Conservation (phyloP, 1,139 yeast species). For the Lodderomyces jiufengensis region DNA sequence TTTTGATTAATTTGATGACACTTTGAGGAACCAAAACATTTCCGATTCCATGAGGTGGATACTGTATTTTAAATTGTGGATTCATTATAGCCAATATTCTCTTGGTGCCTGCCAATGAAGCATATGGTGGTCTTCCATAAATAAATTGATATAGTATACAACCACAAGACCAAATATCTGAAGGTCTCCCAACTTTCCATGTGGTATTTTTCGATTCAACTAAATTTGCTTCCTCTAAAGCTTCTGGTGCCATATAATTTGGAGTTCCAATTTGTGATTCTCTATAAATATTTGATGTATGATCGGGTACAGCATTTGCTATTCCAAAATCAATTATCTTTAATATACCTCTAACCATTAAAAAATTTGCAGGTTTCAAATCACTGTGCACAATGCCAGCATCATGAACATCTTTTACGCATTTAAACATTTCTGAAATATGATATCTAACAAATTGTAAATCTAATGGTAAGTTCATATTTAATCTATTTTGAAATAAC, state of each 20-base stretch:
- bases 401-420: conserved; percentile 84
- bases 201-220: conserved; percentile 34
- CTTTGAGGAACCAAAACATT: conserved; percentile 64
- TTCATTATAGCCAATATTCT: conserved; percentile 82
- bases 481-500: conserved; percentile 60
- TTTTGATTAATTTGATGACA: conserved; percentile 67
- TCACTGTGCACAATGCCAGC: conserved; percentile 93
- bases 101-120: conserved; percentile 72
- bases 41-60: conserved; percentile 61
- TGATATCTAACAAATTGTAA: conserved; percentile 78
- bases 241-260: conserved; percentile 97
- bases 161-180: conserved; percentile 98
- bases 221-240: conserved; percentile 62
- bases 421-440: conserved; percentile 73
- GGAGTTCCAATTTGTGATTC: conserved; percentile 95
- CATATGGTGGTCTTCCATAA: conserved; percentile 91
- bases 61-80: conserved; percentile 74
- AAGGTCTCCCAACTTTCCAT: conserved; percentile 92
- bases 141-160: conserved; percentile 95
- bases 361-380: conserved; percentile 91
- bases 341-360: conserved; percentile 78
- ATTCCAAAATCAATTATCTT: conserved; percentile 96
- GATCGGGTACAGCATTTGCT: conserved; percentile 91
- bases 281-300: conserved; percentile 84
- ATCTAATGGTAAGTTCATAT: conserved; percentile 52